Evolutionary conservation across 2,329 filamentous ascomycete species (phyloP), one percentile per base, ranked within the genome.

Genomic region (Pyrenophora graminea): DNA sequence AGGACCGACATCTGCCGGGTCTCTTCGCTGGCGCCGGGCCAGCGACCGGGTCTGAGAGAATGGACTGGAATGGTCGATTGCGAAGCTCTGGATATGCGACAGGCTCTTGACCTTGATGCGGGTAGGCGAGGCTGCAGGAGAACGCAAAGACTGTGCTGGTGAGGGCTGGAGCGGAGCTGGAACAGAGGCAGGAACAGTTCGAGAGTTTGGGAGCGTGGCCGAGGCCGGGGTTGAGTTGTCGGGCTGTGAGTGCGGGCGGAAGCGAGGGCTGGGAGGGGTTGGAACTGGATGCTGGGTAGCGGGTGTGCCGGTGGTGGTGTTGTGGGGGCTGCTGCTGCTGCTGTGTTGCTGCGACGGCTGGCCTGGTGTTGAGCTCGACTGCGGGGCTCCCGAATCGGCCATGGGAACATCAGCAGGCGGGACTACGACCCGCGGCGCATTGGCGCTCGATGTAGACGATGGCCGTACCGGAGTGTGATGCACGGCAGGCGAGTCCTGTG

Each of bases 41-140:
- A 71, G 50, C 55, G 71, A 74, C 59, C 70, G 72, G 46, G 63
- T 82, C 77, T 58, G 80, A 61, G 81, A 71, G 75, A 81, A 74
- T 64, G 80, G 61, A 73, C 85, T 68, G 87, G 79, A 78, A 59
- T 96, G 90, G 58, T 93, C 88, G 58, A 82, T 86, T 21, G 91
- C 91, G 57, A 99, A 88, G 69, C 85, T 91, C 70, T 94, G 90
- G 55, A 99, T 93, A 69, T 99, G 94, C 36, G 88, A 88, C 42
- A 99, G 80, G 72, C 96, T 91, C 66, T 89, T 89, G 37, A 99
- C 86, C 69, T 89, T 88, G 67, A 97, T 89, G 52, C 82, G 79
- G 56, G 68, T 59, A 15, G 68, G 53, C 12, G 71, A 61, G 42
- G 69, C 65, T 30, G 61, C 58, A n/a, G 69, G 61, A 31, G 69